phyloP scores from a whole-genome alignment of 495 filamentous ascomycete genomes.

The Entonaema liquescens region DNA sequence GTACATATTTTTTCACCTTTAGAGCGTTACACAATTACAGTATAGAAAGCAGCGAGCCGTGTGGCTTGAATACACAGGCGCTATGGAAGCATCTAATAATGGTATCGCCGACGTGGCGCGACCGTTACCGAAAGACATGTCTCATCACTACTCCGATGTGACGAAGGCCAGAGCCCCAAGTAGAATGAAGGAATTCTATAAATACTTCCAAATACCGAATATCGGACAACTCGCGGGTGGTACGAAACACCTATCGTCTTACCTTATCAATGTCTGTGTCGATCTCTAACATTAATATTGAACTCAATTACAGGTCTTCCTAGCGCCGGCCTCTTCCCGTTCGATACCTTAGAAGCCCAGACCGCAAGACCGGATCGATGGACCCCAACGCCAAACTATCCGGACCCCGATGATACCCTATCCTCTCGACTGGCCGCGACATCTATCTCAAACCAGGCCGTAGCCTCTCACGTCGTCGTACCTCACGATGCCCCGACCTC shows the following conservation, averaged over 20 bases:
- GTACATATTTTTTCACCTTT: not conserved
- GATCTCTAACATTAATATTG: not conserved
- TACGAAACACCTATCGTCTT: conserved; percentile 50
- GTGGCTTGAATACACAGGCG: not conserved
- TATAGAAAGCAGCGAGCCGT: too few species aligned
- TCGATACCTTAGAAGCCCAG: conserved; percentile 87
- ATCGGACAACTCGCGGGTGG: conserved; percentile 91
- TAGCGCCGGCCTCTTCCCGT: conserved; percentile 83
- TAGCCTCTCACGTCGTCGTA: conserved; percentile 67
- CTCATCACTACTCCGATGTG: conserved; percentile 76
- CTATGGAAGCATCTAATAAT: conserved; percentile 33
- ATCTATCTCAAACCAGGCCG: conserved; percentile 30
- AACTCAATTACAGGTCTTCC: conserved; percentile 68
- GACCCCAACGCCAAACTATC: conserved; percentile 69
- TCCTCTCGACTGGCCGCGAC: conserved; percentile 28
- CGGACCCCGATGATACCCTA: conserved; percentile 48
- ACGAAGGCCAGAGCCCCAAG: conserved; percentile 71
- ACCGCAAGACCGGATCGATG: conserved; percentile 76
- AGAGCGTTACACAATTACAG: not conserved
- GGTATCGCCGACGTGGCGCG: conserved; percentile 37
- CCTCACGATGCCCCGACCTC: conserved; percentile 68
- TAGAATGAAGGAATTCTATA: conserved; percentile 80
- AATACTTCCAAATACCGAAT: conserved; percentile 80
- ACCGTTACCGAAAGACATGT: conserved; percentile 72
- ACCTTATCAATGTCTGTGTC: not conserved